phyloP scores from a whole-genome alignment of 306 rosid species.

The Vachellia pachyceras region DNA sequence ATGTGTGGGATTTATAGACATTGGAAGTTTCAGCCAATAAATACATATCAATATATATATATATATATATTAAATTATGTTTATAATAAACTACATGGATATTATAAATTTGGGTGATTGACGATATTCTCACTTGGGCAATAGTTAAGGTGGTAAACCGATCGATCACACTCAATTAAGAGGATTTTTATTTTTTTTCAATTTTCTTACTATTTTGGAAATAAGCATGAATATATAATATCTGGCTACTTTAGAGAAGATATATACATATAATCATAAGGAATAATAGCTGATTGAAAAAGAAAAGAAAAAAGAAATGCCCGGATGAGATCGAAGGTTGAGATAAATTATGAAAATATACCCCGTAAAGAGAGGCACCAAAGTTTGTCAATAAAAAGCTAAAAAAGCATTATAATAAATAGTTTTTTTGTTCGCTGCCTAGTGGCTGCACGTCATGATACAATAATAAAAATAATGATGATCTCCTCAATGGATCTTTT shows the following conservation, averaged over 20 bases:
- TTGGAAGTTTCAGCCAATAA: neutral
- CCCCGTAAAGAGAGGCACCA: conserved; percentile 37
- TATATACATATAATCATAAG: too few relatives aligned
- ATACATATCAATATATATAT: too few relatives aligned
- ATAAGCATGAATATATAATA: neutral
- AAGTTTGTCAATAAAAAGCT: conserved; percentile 27
- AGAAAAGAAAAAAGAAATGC: neutral
- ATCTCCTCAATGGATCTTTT: neutral
- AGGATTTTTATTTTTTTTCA: too few relatives aligned
- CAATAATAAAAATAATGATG: neutral
- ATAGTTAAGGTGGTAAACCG: neutral
- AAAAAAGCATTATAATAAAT: conserved; percentile 1
- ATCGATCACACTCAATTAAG: neutral
- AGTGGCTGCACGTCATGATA: conserved; percentile 2
- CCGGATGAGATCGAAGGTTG: neutral
- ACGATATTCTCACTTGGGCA: neutral
- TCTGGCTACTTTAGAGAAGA: neutral
- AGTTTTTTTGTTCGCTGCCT: conserved; percentile 18
- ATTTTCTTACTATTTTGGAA: too few relatives aligned
- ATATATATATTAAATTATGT: too few relatives aligned
- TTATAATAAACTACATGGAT: too few relatives aligned
- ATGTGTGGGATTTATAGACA: neutral
- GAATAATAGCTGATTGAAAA: neutral
- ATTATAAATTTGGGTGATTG: conserved; percentile 5
- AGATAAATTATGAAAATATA: conserved; percentile 27